Conservation (phyloP, 805 yeast genomes). For the Monosporozyma siamensis region DNA sequence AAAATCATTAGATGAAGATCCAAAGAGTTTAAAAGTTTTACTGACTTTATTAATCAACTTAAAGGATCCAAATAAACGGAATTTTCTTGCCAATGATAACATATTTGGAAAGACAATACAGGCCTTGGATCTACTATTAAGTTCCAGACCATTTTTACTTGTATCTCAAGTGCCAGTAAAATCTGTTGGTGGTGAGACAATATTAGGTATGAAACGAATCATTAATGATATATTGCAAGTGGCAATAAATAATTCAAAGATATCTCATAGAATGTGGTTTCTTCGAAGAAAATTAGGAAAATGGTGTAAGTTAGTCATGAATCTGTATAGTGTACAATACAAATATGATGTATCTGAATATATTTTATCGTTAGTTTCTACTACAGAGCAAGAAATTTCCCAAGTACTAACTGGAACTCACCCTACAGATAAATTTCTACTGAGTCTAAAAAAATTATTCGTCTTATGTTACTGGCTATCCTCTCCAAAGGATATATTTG, state of each 20-base stretch:
- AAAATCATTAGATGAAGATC: conserved; percentile 6
- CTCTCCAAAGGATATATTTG: conserved; percentile 10
- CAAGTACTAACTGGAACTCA: conserved; percentile 10
- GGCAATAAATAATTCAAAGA: conserved; percentile 10
- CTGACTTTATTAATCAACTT: conserved; percentile 15
- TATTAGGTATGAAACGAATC: conserved; percentile 14
- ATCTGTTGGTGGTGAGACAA: background rate
- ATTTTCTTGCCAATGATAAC: conserved; percentile 11
- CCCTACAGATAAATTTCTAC: conserved; percentile 7
- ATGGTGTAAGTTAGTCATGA: conserved; percentile 16
- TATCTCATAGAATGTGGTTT: conserved; percentile 19
- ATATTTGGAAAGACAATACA: conserved; percentile 22
- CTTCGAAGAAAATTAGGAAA: conserved; percentile 18
- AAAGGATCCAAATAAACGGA: conserved; percentile 8
- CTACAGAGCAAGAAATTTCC: conserved; percentile 13
- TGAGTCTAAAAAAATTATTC: conserved; percentile 10
- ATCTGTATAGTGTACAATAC: conserved; percentile 10
- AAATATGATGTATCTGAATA: conserved; percentile 9
- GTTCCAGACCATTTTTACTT: conserved; percentile 16
- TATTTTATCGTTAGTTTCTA: conserved; percentile 7
- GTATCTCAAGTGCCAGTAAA: background rate
- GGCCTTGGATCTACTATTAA: conserved; percentile 21
- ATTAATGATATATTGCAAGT: conserved; percentile 14
- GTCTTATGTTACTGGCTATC: conserved; percentile 21
- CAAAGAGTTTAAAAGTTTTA: conserved; percentile 17